phyloP scores from a whole-genome alignment of 2,329 filamentous ascomycete genomes.

The Biscogniauxia sp. region DNA sequence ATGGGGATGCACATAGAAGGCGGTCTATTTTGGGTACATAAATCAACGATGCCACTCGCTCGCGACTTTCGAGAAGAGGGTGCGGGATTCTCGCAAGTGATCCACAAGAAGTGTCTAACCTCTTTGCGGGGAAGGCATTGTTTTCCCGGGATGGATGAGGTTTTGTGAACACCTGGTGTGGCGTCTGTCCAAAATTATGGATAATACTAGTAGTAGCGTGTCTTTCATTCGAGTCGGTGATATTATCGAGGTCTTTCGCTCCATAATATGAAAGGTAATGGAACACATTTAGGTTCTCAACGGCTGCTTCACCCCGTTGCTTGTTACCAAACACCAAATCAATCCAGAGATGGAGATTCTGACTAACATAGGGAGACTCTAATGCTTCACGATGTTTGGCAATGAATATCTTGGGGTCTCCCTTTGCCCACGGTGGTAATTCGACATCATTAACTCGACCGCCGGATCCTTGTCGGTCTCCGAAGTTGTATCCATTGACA shows the following conservation, averaged over 20 bases:
- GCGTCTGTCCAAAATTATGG: slow-evolving; percentile 97
- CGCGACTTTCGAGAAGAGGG: slow-evolving; percentile 72
- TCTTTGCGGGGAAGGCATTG: slow-evolving; percentile 58
- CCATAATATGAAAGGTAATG: slow-evolving; percentile 94
- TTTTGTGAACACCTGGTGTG: slow-evolving; percentile 86
- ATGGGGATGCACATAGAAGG: slow-evolving; percentile 77
- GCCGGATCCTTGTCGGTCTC: slow-evolving; percentile 75
- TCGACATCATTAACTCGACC: slow-evolving; percentile 80
- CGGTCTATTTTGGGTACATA: slow-evolving; percentile 79
- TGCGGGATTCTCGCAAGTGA: slow-evolving; percentile 75
- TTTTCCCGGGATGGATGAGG: slow-evolving; percentile 77
- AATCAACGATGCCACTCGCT: slow-evolving; percentile 75
- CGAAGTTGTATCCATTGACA: slow-evolving; percentile 92
- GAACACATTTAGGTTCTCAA: slow-evolving; percentile 92
- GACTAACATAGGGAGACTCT: slow-evolving; percentile 88
- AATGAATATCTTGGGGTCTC: slow-evolving; percentile 92
- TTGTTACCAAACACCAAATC: slow-evolving; percentile 93
- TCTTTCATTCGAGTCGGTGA: slow-evolving; percentile 82
- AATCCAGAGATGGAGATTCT: slow-evolving; percentile 90
- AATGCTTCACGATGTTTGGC: slow-evolving; percentile 93
- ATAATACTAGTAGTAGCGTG: slow-evolving; percentile 92
- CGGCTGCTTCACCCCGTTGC: slow-evolving; percentile 86
- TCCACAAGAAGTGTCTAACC: slow-evolving; percentile 76
- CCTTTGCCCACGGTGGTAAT: slow-evolving; percentile 95
- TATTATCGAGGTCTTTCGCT: slow-evolving; percentile 86